Evolutionary conservation across 139 green algal species (phyloP).

Genomic region (Tetraselmis chui): DNA sequence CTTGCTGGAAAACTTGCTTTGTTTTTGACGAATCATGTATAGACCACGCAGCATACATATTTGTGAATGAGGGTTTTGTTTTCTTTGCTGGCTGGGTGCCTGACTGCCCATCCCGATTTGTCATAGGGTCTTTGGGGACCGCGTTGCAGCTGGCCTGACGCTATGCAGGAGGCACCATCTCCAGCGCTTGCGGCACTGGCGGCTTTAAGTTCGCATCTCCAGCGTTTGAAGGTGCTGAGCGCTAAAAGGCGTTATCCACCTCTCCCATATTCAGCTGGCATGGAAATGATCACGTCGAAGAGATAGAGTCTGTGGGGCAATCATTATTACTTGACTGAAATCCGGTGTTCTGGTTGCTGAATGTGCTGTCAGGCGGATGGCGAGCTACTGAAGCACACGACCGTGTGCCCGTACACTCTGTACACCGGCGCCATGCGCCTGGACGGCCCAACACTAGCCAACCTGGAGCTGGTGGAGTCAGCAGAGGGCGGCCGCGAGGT

Average conservation of each 20-base stretch:
- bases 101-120: no score
- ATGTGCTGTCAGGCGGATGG: not conserved
- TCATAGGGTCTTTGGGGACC: not conserved
- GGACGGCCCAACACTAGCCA: conserved; percentile 3
- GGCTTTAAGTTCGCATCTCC: conserved; percentile 16
- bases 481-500: not conserved
- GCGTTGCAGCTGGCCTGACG: not conserved
- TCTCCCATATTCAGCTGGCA: no score
- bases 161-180: not conserved
- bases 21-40: no score
- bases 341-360: no score
- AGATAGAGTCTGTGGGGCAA: no score
- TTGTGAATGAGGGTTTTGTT: no score
- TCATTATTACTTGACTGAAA: no score
- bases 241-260: no score
- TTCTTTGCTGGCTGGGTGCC: no score
- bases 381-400: not conserved
- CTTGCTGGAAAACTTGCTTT: no score
- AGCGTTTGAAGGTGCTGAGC: conserved; percentile 12
- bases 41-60: no score
- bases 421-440: not conserved
- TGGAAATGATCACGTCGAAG: no score
- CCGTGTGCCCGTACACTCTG: not conserved
- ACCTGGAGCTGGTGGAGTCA: conserved; percentile 3
- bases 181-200: conserved; percentile 18